Base-by-base conservation (phyloP, 1,284 basidiomycete species). In the Cronartium ribicola region DNA sequence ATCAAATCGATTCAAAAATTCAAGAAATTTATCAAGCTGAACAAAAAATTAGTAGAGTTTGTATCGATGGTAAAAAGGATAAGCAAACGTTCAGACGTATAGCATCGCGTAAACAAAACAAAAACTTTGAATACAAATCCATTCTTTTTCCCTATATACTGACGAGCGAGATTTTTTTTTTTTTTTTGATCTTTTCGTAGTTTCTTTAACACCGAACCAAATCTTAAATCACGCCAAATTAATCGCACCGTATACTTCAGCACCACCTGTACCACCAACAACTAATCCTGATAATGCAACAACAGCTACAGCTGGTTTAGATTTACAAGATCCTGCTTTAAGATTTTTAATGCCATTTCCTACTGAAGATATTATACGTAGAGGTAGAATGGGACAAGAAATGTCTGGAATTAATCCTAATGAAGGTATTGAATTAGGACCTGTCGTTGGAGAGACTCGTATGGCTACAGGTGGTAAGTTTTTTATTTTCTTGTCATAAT, bases 271-370 rank as follows among this genome's bases (percentile, higher is more conserved):
- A 11, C 75, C 75, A 17, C 51, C 77, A 17, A 65, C 61, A 10
- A 39, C 69, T 60, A 51, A 40, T 77, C 11, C 62, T 71, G 22
- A 51, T 11, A 64, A 63, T 2, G 29, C 71, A n/a, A 71, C 70
- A 36, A 64, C 51, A 60, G 72, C 74, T 20, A 59, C 60, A 3
- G 39, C 36, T 17, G 78, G 78, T 40, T 76, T 77, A 39, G 77
- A 76, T 39, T 75, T 77, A 11, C 39, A 77, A 63, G 74, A 70
- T 22, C 59, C 78, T 41, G 77, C 77, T 22, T 20, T 74, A 6
- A 77, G 79, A 0, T 76, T 77, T 57, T 72, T 80, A 14, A 78
- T 78, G 57, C 79, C 79, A 17, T 80, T 79, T 65, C 79, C 79
- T 37, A 80, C 78, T 2, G 79, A 80, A 75, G 77, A 77, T 13